A percentile compares a stretch with the other conserved stretches of the same genome.
phyloP scores from a whole-genome alignment of 1,284 basidiomycete species.

The Malassezia psittaci region DNA sequence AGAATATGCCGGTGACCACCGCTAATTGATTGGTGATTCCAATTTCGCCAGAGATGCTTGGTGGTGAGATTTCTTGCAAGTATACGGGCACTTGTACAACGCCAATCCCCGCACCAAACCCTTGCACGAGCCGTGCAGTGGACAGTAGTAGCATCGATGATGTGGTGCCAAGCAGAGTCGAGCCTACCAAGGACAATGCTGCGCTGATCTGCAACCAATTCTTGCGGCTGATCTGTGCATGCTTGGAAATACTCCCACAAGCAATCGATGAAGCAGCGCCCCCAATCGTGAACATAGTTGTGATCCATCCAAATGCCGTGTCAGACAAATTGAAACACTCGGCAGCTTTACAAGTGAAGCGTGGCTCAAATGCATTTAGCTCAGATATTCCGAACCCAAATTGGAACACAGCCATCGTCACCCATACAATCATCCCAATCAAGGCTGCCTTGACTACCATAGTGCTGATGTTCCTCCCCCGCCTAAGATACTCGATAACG shows the following conservation, averaged over 20 bases:
- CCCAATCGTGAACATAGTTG: constrained; percentile 71
- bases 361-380: constrained; percentile 35
- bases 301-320: constrained; percentile 13
- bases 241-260: constrained; percentile 20
- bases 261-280: constrained; percentile 59
- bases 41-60: constrained; percentile 60
- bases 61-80: constrained; percentile 68
- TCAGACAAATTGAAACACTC: constrained; percentile 11
- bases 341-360: constrained; percentile 21
- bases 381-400: constrained; percentile 43
- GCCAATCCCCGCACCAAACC: constrained; percentile 69
- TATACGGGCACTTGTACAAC: constrained; percentile 78
- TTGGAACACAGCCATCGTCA: constrained; percentile 32
- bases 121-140: constrained; percentile 55
- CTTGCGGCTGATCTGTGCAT: constrained; percentile 17
- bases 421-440: constrained; percentile 21
- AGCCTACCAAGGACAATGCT: constrained; percentile 14
- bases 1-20: constrained; percentile 43
- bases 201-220: constrained; percentile 20
- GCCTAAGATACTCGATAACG: too few species aligned
- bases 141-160: constrained; percentile 11
- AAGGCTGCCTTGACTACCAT: neutral
- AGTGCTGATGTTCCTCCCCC: too few species aligned
- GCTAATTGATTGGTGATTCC: constrained; percentile 66
- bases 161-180: constrained; percentile 16